Percentiles rank a stretch among this genome's conserved stretches.
These are phyloP conservation scores for Zygoascus meyerae DNA, from an alignment of 1,139 yeast genomes.

Conservation along the genomic window DNA sequence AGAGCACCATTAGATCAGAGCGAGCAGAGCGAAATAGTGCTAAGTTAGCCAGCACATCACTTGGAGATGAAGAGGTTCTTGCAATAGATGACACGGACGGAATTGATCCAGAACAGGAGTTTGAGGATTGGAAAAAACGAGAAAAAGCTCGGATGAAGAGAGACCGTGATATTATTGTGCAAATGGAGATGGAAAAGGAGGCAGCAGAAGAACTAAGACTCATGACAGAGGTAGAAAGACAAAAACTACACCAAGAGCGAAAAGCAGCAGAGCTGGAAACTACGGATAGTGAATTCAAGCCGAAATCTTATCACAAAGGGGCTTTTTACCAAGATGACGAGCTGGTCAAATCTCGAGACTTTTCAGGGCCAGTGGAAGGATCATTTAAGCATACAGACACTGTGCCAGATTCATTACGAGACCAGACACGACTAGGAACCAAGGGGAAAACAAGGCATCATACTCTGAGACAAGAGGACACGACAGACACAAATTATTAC, in stretches of 20 bases:
- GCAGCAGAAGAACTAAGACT: constrained; percentile 34
- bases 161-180: constrained; percentile 38
- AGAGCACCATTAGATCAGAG: constrained; percentile 20
- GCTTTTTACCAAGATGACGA: constrained; percentile 36
- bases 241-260: constrained; percentile 25
- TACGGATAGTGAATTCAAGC: neutral
- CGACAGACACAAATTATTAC: constrained; percentile 13
- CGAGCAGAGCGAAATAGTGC: constrained; percentile 14
- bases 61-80: constrained; percentile 24
- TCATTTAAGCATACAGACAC: constrained; percentile 28
- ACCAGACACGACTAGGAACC: constrained; percentile 27
- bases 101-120: constrained; percentile 45
- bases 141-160: constrained; percentile 40
- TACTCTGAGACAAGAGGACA: constrained; percentile 28
- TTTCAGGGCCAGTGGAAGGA: constrained; percentile 27
- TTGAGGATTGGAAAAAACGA: constrained; percentile 43
- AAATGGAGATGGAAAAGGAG: constrained; percentile 38
- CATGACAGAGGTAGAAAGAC: constrained; percentile 32
- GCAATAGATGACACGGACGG: constrained; percentile 53
- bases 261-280: constrained; percentile 15
- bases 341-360: constrained; percentile 30
- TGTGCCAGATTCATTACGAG: constrained; percentile 30
- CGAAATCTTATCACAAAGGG: constrained; percentile 33
- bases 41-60: constrained; percentile 14
- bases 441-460: constrained; percentile 27